Evolutionary conservation across 768 basidiomycete species (phyloP).

Genomic region (Lactarius deliciosus): DNA sequence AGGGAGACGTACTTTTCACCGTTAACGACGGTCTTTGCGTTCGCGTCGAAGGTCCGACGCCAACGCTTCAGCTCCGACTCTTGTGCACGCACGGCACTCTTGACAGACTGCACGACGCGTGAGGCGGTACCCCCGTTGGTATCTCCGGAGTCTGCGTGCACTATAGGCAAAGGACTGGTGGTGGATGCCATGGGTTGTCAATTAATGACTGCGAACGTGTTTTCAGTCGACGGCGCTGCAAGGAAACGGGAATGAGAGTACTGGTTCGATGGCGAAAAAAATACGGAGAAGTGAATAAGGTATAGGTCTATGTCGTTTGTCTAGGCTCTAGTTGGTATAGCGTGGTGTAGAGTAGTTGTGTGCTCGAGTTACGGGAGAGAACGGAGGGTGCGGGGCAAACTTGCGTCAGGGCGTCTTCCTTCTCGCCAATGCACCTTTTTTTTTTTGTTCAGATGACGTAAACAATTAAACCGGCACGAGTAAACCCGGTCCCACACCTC

Average conservation of each 20-base stretch:
- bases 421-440: conserved; percentile 2
- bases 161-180: conserved; percentile 41
- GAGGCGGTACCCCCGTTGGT: conserved; percentile 41
- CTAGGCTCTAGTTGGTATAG: conserved; percentile 11
- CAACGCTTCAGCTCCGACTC: conserved; percentile 87
- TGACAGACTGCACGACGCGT: conserved; percentile 58
- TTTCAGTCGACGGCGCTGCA: background rate
- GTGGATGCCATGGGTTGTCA: conserved; percentile 16
- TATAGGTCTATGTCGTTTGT: conserved; percentile 18
- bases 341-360: background rate
- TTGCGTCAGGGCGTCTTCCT: background rate
- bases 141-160: conserved; percentile 59
- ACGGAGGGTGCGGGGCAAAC: conserved; percentile 5
- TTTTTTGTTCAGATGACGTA: conserved; percentile 20
- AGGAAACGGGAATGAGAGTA: background rate
- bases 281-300: conserved; percentile 2
- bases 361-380: conserved; percentile 7
- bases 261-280: background rate
- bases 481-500: background rate
- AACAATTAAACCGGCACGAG: background rate
- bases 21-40: conserved; percentile 68
- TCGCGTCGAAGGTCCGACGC: conserved; percentile 82
- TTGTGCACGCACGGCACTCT: conserved; percentile 65
- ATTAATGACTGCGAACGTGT: conserved; percentile 25
- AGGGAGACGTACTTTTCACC: conserved; percentile 72